Conservation (phyloP, 768 basidiomycete species). For the Boletus vinaceobasis region DNA sequence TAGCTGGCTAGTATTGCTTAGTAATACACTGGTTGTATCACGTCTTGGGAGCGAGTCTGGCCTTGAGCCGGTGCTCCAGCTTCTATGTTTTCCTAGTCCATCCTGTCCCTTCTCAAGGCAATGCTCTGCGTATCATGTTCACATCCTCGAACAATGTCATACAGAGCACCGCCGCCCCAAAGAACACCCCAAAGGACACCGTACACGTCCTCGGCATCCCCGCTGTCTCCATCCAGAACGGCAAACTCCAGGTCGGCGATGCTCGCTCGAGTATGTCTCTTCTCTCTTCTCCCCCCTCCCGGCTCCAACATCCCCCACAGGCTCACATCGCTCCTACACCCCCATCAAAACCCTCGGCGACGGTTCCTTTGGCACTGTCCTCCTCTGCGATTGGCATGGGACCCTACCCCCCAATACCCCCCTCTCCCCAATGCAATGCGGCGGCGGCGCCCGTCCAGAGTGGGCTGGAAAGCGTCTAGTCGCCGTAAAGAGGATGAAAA, state of each 20-base stretch:
- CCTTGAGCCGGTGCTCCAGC: background rate
- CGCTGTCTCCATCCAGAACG: constrained; percentile 68
- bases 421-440: constrained; percentile 93
- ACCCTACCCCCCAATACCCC: constrained; percentile 88
- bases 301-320: constrained; percentile 37
- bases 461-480: constrained; percentile 94
- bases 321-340: constrained; percentile 84
- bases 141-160: constrained; percentile 29
- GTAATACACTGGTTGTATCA: constrained; percentile 8
- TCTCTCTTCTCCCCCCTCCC: background rate
- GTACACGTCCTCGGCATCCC: constrained; percentile 71
- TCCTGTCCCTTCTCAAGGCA: constrained; percentile 21
- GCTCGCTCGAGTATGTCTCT: constrained; percentile 62
- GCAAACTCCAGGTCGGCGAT: constrained; percentile 69
- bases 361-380: constrained; percentile 97
- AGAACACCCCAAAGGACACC: constrained; percentile 46
- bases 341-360: constrained; percentile 96
- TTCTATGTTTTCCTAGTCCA: constrained; percentile 20
- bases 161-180: constrained; percentile 26
- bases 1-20: constrained; percentile 35
- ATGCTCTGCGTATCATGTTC: constrained; percentile 36
- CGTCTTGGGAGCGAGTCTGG: background rate
- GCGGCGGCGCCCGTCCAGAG: constrained; percentile 86
- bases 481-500: constrained; percentile 98
- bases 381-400: constrained; percentile 99